Base-by-base conservation (phyloP, 306 rosid genomes). In the Hylodesmum podocarpum region DNA sequence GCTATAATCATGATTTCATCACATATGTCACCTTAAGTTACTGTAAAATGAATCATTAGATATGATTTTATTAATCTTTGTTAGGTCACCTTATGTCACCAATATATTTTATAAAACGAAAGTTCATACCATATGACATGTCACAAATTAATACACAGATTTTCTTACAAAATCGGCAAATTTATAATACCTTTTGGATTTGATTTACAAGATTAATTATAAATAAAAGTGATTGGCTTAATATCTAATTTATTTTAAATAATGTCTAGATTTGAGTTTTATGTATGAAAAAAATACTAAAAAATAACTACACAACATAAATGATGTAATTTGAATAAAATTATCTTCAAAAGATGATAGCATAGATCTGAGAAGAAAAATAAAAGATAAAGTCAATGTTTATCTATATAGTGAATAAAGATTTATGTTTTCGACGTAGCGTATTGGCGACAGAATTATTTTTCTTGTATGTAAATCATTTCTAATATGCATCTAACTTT, bases 1-100 rank as follows among this genome's bases (percentile, higher is more conserved):
- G 11, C 28, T 46, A 43, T 73, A 40, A 58, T 36, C 58, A 59
- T 74, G 47, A 74, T 66, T 74, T 59, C 79, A 61, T 49, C 46
- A 40, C 62, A 44, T 16, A 24, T 58, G 69, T 58, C 27, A 54
- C 22, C 63, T 50, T 31, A 19, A 18, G 63, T 59, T 31, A 27
- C 16, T 16, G 76, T 33, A 50, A 50, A 70, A 50, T 33, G 76
- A 70, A 51, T 54, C 34, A 54, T 54, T 11, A 22, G 24, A 24
- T n/a, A 14, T 71, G 36, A 34, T 53, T 53, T 36, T 37, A 36
- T 53, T 21, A 33, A 50, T 70, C 63, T 31, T 70, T 53, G 18
- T 22, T 53, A n/a, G 24, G 36, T 71, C n/a, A n/a, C n/a, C n/a
- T 71, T 6, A 41, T 41, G 27, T 31, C 40, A 55, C n/a, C 34